Percentiles rank a stretch among this genome's conserved stretches.
Conservation (phyloP, 2,329 filamentous ascomycete species). For the Coniochaeta sp. region DNA sequence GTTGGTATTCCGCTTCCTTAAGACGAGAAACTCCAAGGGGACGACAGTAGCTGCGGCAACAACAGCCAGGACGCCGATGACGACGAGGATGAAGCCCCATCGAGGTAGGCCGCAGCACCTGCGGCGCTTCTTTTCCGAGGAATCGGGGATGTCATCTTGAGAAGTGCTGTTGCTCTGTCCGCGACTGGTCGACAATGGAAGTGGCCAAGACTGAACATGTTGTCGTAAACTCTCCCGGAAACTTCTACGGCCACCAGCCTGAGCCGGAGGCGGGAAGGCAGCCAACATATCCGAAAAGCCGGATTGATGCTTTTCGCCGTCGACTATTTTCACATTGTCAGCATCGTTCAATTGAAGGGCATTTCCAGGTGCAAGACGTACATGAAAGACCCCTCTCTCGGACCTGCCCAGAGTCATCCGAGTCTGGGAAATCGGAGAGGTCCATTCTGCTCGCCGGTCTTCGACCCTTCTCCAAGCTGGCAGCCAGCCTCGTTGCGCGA, state of each 20-base stretch:
- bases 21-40: conserved; percentile 60
- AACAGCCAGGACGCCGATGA: conserved; percentile 61
- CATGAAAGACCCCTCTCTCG: conserved; percentile 32
- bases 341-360: background rate
- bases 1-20: conserved; percentile 36
- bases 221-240: conserved; percentile 39
- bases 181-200: conserved; percentile 25
- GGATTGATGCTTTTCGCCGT: conserved; percentile 39
- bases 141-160: conserved; percentile 7
- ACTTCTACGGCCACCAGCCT: conserved; percentile 31
- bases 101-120: conserved; percentile 81
- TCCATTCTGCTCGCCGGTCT: conserved; percentile 54
- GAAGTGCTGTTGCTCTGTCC: conserved; percentile 13
- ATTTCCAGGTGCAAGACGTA: conserved; percentile 20
- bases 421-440: conserved; percentile 41
- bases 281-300: conserved; percentile 59
- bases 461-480: conserved; percentile 78
- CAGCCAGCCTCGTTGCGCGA: conserved; percentile 77
- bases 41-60: conserved; percentile 77
- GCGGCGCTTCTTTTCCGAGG: conserved; percentile 31
- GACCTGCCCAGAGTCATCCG: conserved; percentile 29
- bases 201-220: conserved; percentile 45
- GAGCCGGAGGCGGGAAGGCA: conserved; percentile 56
- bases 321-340: conserved; percentile 11
- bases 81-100: conserved; percentile 65